Base-by-base conservation (phyloP, 2,329 filamentous ascomycete species). In the Sporothrix schenckii region DNA sequence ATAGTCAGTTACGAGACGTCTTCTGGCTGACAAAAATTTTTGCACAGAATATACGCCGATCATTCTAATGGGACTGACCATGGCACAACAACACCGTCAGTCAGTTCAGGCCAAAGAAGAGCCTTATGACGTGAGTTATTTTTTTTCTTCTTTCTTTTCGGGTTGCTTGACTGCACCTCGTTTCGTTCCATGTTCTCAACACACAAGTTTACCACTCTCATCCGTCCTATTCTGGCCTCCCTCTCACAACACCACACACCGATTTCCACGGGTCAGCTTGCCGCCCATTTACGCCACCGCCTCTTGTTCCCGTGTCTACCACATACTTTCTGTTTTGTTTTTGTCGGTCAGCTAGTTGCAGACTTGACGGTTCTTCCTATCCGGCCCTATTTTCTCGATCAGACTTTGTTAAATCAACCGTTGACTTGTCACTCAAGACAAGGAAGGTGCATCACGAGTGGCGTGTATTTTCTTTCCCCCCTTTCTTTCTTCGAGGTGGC, bases 1-100 rank as follows among this genome's bases (percentile, higher is more conserved):
- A 47, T 3, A 27, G 44, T 44, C 6, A 27, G 44, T 44, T 27
- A 27, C 27, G 21, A 13, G 21, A 16, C 9, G n/a, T 5, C 13
- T 63, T 27, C n/a, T 44, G 3, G 21, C 70, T 73, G 63, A 73
- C 70, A 52, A 41, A 4, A 34, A 7, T 24, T 3, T 34, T n/a
- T 39, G 21, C 27, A 34, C 19, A 71, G 72, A 54, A 66, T 41
- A 54, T 16, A 47, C 71, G 2, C 66, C 69, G 41, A 19, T 41
- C 44, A 30, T n/a, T 52, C 67, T 71, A 41, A 82, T 82, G 80
- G 79, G 81, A 77, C 79, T 81, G 76, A 80, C 80, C 75, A 83
- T 83, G 82, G 80, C 80, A 74, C 81, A 81, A 74, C 81, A 81
- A 74, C 80, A 81, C 74, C 80, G 80, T 74, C 81, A 82, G 79